Conservation (phyloP, 208 protist species). For the Leishmania guyanensis region DNA sequence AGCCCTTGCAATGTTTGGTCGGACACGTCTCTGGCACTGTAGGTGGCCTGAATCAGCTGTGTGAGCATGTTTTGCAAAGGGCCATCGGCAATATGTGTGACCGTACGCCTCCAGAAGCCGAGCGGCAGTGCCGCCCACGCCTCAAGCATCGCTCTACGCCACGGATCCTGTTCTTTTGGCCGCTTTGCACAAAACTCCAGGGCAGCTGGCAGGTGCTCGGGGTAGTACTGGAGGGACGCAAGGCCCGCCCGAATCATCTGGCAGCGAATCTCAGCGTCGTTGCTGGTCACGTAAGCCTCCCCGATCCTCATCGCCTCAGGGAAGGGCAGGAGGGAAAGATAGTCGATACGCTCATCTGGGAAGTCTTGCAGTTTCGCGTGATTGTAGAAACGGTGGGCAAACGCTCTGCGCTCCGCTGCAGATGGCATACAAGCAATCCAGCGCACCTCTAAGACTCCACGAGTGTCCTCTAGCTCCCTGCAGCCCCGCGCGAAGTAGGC, state of each 20-base stretch:
- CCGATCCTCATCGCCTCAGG: conserved; percentile 17
- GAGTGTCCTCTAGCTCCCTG: not conserved
- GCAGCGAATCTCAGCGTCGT: conserved; percentile 19
- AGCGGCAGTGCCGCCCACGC: conserved; percentile 17
- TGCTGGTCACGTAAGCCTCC: conserved; percentile 13
- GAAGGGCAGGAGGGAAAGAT: conserved; percentile 24
- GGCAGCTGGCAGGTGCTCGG: conserved; percentile 20
- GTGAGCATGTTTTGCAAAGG: not conserved
- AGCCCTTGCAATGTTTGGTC: not conserved
- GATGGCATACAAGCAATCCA: conserved; percentile 2
- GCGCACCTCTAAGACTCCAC: not conserved
- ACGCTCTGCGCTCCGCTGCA: conserved; percentile 13
- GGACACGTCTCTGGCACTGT: conserved; percentile 32
- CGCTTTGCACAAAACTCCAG: conserved; percentile 35
- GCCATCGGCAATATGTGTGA: conserved; percentile 1
- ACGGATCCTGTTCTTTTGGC: conserved; percentile 39
- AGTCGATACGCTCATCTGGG: conserved; percentile 14
- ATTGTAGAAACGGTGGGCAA: conserved; percentile 17
- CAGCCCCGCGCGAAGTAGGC: conserved; percentile 11
- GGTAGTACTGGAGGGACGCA: conserved; percentile 21
- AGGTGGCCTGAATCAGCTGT: conserved; percentile 17
- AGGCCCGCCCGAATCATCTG: not conserved
- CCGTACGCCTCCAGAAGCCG: conserved; percentile 16
- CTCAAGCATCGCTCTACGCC: conserved; percentile 14
- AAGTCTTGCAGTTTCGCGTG: conserved; percentile 12